phyloP scores from a whole-genome alignment of 2,329 filamentous ascomycete genomes.

The Fusarium sp. region DNA sequence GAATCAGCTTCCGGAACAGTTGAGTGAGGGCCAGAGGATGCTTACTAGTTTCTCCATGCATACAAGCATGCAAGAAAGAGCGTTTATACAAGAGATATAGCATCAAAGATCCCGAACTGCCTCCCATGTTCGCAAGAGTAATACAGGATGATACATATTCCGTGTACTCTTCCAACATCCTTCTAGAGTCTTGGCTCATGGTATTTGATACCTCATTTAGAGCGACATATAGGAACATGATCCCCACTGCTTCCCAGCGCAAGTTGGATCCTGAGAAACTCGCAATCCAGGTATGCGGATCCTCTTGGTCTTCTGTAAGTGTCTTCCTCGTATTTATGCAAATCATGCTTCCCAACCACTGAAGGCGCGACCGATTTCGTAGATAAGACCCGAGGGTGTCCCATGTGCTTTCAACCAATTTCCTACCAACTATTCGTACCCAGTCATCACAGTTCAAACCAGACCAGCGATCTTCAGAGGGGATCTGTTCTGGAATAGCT shows the following conservation, averaged over 20 bases:
- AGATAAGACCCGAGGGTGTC: rapidly evolving
- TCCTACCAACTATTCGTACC: neutral
- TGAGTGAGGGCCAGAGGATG: neutral
- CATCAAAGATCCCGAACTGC: neutral
- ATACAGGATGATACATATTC: neutral
- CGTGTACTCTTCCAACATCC: neutral
- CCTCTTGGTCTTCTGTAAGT: neutral
- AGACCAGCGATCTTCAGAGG: neutral
- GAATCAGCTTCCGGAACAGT: rapidly evolving
- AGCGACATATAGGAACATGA: neutral
- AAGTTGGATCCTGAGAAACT: neutral
- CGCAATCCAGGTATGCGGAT: neutral
- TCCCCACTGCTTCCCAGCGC: neutral
- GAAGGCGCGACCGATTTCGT: neutral
- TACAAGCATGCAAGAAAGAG: neutral
- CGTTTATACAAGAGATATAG: neutral
- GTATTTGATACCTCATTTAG: neutral
- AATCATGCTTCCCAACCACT: neutral
- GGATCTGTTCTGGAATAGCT: neutral
- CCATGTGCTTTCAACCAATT: neutral
- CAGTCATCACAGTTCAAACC: neutral
- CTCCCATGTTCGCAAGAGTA: neutral
- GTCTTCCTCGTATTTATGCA: neutral
- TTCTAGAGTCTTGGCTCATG: neutral
- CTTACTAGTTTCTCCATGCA: neutral